phyloP scores from a whole-genome alignment of 208 protist species.

The Trypanosoma brucei region DNA sequence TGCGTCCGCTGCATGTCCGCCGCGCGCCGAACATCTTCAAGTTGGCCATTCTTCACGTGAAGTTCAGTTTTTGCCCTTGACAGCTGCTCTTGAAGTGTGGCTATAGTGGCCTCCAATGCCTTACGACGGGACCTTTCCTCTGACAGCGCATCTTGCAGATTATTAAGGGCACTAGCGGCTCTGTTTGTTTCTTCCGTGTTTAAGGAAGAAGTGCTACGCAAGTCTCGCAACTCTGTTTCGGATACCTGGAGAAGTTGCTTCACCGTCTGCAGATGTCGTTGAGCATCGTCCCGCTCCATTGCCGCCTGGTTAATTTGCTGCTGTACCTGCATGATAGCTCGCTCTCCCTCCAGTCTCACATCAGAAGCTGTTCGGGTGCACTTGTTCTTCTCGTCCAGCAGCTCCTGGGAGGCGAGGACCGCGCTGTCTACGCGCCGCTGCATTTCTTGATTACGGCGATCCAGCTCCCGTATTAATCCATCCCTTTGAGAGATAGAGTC shows the following conservation, averaged over 20 bases:
- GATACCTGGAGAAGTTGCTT: conserved; percentile 50
- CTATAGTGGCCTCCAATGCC: conserved; percentile 29
- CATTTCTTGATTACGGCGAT: conserved; percentile 50
- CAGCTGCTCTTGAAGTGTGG: conserved; percentile 33
- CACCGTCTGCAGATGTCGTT: conserved; percentile 61
- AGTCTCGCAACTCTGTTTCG: conserved; percentile 56
- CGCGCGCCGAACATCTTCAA: conserved; percentile 38
- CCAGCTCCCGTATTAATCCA: conserved; percentile 44
- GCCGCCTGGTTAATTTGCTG: conserved; percentile 33
- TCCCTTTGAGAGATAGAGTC: conserved; percentile 45
- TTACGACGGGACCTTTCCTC: conserved; percentile 49
- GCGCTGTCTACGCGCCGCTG: conserved; percentile 61
- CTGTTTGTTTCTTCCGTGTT: conserved; percentile 40
- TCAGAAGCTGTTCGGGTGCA: conserved; percentile 29
- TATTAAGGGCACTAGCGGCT: conserved; percentile 27
- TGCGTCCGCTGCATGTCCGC: conserved; percentile 54
- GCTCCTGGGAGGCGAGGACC: conserved; percentile 48
- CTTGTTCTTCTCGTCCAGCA: conserved; percentile 57
- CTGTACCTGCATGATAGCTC: conserved; percentile 47
- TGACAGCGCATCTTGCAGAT: conserved; percentile 33
- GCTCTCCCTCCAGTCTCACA: conserved; percentile 46
- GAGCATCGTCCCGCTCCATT: conserved; percentile 57
- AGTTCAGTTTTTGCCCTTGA: conserved; percentile 23
- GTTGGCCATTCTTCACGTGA: conserved; percentile 32
- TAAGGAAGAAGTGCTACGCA: conserved; percentile 41